phyloP scores from a whole-genome alignment of 2,329 filamentous ascomycete species.

The Trichoderma harzianum region DNA sequence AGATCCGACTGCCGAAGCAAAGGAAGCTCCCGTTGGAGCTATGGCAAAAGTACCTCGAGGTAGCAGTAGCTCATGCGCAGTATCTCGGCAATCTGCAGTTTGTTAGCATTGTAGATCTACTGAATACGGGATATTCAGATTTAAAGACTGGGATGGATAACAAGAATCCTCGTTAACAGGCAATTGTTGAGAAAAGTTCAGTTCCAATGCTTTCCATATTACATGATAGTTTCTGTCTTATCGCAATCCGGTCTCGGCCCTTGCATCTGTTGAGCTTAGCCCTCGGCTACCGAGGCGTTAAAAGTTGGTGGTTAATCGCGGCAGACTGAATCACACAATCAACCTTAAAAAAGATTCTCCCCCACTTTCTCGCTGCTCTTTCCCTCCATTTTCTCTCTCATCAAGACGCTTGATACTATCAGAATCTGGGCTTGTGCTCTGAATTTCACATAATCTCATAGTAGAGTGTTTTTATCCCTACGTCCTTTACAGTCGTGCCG shows the following conservation, averaged over 20 bases:
- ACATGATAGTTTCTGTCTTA: not conserved
- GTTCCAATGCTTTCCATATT: not conserved
- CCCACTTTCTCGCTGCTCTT: not conserved
- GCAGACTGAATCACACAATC: not conserved
- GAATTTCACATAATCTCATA: not conserved
- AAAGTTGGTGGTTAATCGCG: conserved; percentile 8
- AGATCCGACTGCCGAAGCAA: conserved; percentile 8
- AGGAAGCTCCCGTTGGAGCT: not conserved
- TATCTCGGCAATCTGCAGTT: not conserved
- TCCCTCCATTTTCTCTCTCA: not conserved
- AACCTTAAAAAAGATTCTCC: not conserved
- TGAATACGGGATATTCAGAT: not conserved
- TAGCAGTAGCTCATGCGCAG: not conserved
- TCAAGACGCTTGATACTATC: not conserved
- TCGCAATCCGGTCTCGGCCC: conserved; percentile 10
- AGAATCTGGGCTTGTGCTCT: not conserved
- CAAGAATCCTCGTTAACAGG: not conserved
- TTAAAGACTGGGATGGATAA: not conserved
- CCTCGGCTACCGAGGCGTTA: conserved; percentile 5
- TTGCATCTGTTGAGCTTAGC: not conserved
- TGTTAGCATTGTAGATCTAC: not conserved
- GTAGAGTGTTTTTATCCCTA: not conserved
- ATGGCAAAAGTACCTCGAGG: not conserved
- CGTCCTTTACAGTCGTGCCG: conserved; percentile 8
- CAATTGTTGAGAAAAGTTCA: not conserved